Conservation (phyloP, 2,329 filamentous ascomycete species). For the Monilinia aucupariae region DNA sequence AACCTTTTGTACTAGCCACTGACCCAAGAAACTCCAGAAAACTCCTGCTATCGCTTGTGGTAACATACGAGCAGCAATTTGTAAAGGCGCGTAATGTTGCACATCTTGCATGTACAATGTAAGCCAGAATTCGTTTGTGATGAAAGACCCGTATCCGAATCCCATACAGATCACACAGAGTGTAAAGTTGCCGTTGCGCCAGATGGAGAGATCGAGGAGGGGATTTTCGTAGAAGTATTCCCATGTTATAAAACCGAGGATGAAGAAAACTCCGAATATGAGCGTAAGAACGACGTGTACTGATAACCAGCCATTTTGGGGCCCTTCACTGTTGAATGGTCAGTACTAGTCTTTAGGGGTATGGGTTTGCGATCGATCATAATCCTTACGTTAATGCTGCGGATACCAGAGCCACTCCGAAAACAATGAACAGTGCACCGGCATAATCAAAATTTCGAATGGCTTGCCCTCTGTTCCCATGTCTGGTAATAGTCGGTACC, state of each 20-base stretch:
- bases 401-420: slow-evolving; percentile 25
- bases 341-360: background rate
- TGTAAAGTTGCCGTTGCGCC: slow-evolving; percentile 59
- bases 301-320: slow-evolving; percentile 56
- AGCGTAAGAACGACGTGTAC: slow-evolving; percentile 58
- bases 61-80: slow-evolving; percentile 53
- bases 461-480: slow-evolving; percentile 11
- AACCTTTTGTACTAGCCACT: slow-evolving; percentile 55
- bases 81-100: slow-evolving; percentile 46
- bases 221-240: slow-evolving; percentile 48
- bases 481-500: slow-evolving; percentile 52
- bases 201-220: slow-evolving; percentile 51
- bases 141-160: slow-evolving; percentile 59
- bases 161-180: slow-evolving; percentile 45
- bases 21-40: slow-evolving; percentile 57
- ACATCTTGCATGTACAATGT: slow-evolving; percentile 60
- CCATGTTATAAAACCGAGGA: slow-evolving; percentile 57
- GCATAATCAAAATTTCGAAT: slow-evolving; percentile 28
- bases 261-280: slow-evolving; percentile 51
- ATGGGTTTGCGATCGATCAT: background rate
- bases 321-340: slow-evolving; percentile 24
- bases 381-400: slow-evolving; percentile 29
- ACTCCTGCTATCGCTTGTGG: slow-evolving; percentile 61
- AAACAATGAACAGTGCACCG: slow-evolving; percentile 25
- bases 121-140: slow-evolving; percentile 56